Base-by-base conservation (phyloP, 148 eudicot species). In the Camellia lanceoleosa region DNA sequence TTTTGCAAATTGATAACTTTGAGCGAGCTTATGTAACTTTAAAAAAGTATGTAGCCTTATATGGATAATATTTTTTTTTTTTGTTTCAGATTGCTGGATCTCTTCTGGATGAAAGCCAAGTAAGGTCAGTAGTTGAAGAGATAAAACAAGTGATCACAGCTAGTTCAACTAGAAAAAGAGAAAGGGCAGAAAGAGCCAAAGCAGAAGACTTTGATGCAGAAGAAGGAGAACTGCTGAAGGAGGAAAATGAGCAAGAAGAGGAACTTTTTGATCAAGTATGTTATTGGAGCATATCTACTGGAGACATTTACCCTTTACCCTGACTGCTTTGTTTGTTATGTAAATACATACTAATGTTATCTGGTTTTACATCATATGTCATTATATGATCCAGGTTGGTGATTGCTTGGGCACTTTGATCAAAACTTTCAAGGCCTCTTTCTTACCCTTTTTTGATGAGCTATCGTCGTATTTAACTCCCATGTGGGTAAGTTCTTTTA, bases 121-220 rank as follows among this genome's bases (percentile, higher is more conserved):
- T 92, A 61, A 88, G 81, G 73, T 76, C 91, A 82, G 89, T 94
- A 52, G 93, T 92, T 68, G 93, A 92, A 82, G 98, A 92, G 85
- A 87, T 94, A 58, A 92, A 94, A 78, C 92, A 87, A 81, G 97
- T 92, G 41, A 87, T 94, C 47, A 92, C 94, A 80, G 97, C 98
- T 8, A 94, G 98, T 81, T 89, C 97, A 80, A 87, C 86, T 81
- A 92, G 98, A 82, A 92, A 88, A 78, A 80, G 86, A 70, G 97
- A 92, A 79, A 79, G 98, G 76, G 89, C 89, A 6, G 94, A 94
- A 80, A 90, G 98, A 77, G 85, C 93, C 73, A 89, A 91, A 79
- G 97, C 98, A 43, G 98, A 91, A 86, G 98, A 94, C 78, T 94
- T 94, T 71, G 98, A 94, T 86, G 97, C 97, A 12, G 98, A 94